These are phyloP conservation scores for Croton laevigatus DNA, from an alignment of 441 rosid genomes.

Conservation along the genomic window DNA sequence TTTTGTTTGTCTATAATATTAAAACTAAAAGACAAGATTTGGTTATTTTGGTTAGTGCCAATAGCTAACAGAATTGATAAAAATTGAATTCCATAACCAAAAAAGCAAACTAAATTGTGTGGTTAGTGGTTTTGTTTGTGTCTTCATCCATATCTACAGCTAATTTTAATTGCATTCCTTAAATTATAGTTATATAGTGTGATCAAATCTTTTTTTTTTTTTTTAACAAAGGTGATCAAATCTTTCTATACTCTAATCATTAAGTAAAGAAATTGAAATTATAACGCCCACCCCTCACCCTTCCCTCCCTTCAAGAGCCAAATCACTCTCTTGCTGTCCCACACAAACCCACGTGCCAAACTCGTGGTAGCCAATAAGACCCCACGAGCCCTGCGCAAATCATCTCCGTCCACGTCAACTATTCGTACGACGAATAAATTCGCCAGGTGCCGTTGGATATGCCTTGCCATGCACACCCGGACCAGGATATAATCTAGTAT, in stretches of 20 bases:
- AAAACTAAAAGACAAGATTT: background rate
- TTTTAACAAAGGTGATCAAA: too few species aligned
- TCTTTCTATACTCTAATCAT: background rate
- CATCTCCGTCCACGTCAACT: constrained; percentile 27
- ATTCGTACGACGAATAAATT: constrained; percentile 26
- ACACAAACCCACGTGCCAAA: constrained; percentile 5
- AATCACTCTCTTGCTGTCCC: background rate
- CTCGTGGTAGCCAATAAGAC: background rate
- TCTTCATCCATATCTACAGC: too few species aligned
- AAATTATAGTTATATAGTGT: too few species aligned
- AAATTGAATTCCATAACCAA: background rate
- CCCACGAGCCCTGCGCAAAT: constrained; percentile 4
- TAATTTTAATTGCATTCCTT: too few species aligned
- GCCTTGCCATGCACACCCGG: constrained; percentile 25
- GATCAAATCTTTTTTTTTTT: background rate
- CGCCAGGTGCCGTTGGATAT: constrained; percentile 43
- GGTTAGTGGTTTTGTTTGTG: too few species aligned
- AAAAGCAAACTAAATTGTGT: too few species aligned
- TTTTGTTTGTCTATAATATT: too few species aligned
- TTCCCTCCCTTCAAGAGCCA: constrained; percentile 39
- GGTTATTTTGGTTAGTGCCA: background rate
- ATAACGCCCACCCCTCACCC: constrained; percentile 4
- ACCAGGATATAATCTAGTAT: constrained; percentile 31
- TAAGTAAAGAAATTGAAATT: background rate
- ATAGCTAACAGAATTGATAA: too few species aligned